Evolutionary conservation across 352 stramenopile species (phyloP), one percentile per base, ranked within the genome.

Genomic region (Phytophthora pluvialis): DNA sequence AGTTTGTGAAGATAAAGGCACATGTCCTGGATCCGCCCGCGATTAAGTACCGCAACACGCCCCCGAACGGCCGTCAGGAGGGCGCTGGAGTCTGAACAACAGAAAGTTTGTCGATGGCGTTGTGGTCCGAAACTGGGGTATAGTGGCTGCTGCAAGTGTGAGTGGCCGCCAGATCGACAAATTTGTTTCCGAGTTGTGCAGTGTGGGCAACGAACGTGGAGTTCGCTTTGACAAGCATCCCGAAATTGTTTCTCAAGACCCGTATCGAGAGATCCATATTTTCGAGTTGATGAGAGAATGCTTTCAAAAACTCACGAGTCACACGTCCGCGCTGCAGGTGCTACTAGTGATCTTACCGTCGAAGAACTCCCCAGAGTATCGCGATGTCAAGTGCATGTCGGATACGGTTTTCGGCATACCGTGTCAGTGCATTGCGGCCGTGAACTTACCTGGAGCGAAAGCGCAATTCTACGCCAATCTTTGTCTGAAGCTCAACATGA

Each of bases 401-500:
- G 83, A 94, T 63, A 82, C 63, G 13, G 62, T 86, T 25, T 67
- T 92, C n/a, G 85, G 81, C 15, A 68, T 94, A 1, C 78, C 78
- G 25, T 88, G 73, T 40, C 86, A 94, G 55, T 91, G 82, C 56
- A 79, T 92, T 44, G 67, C 87, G 7, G 61, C 64, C 0, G 57
- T 60, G 29, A 78, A 90, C 48, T 51, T 90, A 4, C 13, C 32
- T 0, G 73, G 73, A 31, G 60, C 69, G 1, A 83, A 84, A 9
- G 54, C 64, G 0, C 79, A 89, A 58, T 94, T 93, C 60, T 78
- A 76, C 16, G 73, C 65, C 0, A 94, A 95, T 45, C 66, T 95
- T 4, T 80, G 75, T 10, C 53, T 91, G 13, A 89, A 93, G 61
- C 83, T 94, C 15, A 93, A 94, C 56, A 76, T 85, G 70, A 94